Conservation (phyloP, 139 green algal genomes). For the Chlamydomonas schloesseri region DNA sequence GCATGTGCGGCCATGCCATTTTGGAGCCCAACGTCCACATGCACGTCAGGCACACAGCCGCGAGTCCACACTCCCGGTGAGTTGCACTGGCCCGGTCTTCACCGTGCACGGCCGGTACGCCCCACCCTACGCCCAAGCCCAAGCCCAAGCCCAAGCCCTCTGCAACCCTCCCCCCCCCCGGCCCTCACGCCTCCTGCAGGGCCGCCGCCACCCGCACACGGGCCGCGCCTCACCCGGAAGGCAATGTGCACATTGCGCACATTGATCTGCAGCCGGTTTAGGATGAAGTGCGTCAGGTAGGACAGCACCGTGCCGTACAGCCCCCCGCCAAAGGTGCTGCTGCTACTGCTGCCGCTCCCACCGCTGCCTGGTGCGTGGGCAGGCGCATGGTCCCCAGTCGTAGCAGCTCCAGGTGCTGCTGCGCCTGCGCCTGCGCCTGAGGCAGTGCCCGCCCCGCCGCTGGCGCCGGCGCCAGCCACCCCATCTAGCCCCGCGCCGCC, state of each 20-base stretch:
- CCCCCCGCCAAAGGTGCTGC: constrained; percentile 33
- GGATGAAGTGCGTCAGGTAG: constrained; percentile 67
- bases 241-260: constrained; percentile 77
- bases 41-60: too few species aligned
- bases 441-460: not conserved
- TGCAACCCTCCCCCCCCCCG: too few species aligned
- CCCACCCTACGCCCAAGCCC: too few species aligned
- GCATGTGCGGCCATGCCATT: not conserved
- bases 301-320: constrained; percentile 63
- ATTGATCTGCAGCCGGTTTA: constrained; percentile 80
- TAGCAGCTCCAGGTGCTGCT: not conserved
- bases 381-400: not conserved
- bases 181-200: too few species aligned
- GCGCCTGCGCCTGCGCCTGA: not conserved
- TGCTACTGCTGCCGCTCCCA: constrained; percentile 10
- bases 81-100: too few species aligned
- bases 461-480: not conserved
- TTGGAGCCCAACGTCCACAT: too few species aligned
- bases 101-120: too few species aligned
- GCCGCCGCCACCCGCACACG: not conserved
- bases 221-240: constrained; percentile 67
- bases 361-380: not conserved
- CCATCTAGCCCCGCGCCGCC: not conserved
- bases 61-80: too few species aligned
- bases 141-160: not conserved